Percentiles rank a stretch among this genome's conserved stretches.
Evolutionary conservation across 2,329 filamentous ascomycete species (phyloP).

Genomic region (Colletotrichum sp.): DNA sequence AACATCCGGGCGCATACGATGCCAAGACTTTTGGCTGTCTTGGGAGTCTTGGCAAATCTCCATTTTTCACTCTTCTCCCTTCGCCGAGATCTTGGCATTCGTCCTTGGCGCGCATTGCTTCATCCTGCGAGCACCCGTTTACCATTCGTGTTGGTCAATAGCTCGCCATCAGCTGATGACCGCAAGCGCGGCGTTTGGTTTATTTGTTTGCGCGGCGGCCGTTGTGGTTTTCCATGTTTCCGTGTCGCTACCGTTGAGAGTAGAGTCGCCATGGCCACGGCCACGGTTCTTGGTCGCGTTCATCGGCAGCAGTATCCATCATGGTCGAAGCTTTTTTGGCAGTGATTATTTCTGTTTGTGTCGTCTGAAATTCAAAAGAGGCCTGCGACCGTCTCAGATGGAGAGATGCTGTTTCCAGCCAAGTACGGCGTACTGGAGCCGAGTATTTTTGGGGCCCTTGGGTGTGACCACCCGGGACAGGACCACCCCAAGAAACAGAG

Average conservation of each 20-base stretch:
- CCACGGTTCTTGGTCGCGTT: background rate
- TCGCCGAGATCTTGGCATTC: constrained; percentile 17
- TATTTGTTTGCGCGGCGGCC: background rate
- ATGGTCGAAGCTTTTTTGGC: background rate
- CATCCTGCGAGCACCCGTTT: constrained; percentile 16
- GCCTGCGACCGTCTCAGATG: constrained; percentile 21
- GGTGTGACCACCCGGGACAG: constrained; percentile 11
- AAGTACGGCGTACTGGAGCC: background rate
- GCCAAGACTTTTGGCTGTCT: constrained; percentile 22
- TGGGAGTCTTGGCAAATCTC: constrained; percentile 21
- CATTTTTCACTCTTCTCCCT: constrained; percentile 13
- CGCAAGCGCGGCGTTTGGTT: constrained; percentile 2
- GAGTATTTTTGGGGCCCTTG: constrained; percentile 9
- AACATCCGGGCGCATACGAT: constrained; percentile 22
- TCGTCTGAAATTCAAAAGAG: constrained; percentile 5
- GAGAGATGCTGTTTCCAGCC: constrained; percentile 12
- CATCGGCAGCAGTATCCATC: background rate
- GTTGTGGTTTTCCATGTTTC: background rate
- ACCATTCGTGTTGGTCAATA: constrained; percentile 10
- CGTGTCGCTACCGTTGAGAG: background rate
- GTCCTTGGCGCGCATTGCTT: constrained; percentile 16
- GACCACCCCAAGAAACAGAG: background rate
- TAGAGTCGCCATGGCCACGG: background rate
- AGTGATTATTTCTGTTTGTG: background rate
- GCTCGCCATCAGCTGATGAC: constrained; percentile 16